Evolutionary conservation across 306 rosid species (phyloP).

Genomic region (Acacia melanoxylon): DNA sequence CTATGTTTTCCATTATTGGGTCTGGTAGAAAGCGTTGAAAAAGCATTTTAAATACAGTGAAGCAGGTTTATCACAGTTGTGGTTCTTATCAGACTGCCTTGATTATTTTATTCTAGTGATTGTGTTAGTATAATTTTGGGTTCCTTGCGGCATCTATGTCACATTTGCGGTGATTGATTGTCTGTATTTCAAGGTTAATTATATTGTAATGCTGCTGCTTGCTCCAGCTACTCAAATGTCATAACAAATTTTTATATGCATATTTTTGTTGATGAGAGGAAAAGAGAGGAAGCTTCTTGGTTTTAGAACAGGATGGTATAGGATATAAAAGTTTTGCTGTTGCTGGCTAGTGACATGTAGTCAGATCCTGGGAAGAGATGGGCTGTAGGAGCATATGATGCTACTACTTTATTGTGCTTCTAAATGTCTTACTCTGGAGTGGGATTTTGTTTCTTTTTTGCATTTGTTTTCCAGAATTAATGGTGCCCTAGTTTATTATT

Average conservation of each 20-base stretch:
- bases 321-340: neutral
- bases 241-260: too few relatives aligned
- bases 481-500: neutral
- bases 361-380: neutral
- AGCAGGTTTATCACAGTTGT: neutral
- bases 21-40: neutral
- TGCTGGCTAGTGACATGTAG: neutral
- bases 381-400: neutral
- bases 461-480: neutral
- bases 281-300: neutral
- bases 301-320: neutral
- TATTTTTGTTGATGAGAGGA: neutral
- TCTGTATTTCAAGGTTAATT: neutral
- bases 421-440: neutral
- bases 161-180: neutral
- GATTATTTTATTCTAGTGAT: neutral
- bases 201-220: neutral
- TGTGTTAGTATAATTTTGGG: neutral
- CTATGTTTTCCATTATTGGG: neutral
- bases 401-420: neutral
- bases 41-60: neutral
- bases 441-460: neutral
- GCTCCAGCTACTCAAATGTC: neutral
- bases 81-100: neutral
- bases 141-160: neutral